Evolutionary conservation across 768 basidiomycete species (phyloP).

Genomic region (Mycena vitilis): DNA sequence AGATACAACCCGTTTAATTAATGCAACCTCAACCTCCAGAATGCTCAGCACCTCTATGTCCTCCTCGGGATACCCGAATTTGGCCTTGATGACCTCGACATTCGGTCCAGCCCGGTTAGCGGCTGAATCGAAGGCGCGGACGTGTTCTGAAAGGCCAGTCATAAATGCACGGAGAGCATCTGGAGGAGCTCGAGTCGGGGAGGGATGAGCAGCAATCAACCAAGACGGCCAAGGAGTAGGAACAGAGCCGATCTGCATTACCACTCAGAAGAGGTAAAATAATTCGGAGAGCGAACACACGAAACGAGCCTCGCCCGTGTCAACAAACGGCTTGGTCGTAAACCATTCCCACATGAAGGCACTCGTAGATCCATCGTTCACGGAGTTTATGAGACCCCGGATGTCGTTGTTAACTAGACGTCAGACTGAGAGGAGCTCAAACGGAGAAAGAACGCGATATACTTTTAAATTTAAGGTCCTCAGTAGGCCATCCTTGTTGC

Average conservation of each 20-base stretch:
- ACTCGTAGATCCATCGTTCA: conserved; percentile 82
- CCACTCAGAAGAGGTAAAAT: not conserved
- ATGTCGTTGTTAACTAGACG: conserved; percentile 66
- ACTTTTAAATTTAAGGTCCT: conserved; percentile 80
- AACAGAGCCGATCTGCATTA: conserved; percentile 77
- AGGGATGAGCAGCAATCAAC: conserved; percentile 90
- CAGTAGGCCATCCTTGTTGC: conserved; percentile 83
- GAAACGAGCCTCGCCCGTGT: conserved; percentile 84
- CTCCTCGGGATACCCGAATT: conserved; percentile 84
- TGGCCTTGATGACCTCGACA: conserved; percentile 79
- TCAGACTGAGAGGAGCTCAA: conserved; percentile 64
- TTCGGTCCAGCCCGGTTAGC: conserved; percentile 68
- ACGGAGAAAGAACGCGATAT: conserved; percentile 3
- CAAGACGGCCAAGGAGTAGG: conserved; percentile 98
- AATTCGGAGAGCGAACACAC: conserved; percentile 58
- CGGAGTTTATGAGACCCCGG: conserved; percentile 31
- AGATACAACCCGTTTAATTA: not conserved
- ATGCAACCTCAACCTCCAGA: not conserved
- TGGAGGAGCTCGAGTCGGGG: conserved; percentile 63
- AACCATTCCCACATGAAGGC: conserved; percentile 97
- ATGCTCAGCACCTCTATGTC: conserved; percentile 73
- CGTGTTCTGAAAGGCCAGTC: conserved; percentile 68
- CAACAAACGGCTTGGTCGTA: conserved; percentile 76
- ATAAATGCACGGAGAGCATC: conserved; percentile 70
- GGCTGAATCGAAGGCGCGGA: conserved; percentile 71